Evolutionary conservation across 257 asterid species (phyloP).

Genomic region (Nyctanthes arbortristis): DNA sequence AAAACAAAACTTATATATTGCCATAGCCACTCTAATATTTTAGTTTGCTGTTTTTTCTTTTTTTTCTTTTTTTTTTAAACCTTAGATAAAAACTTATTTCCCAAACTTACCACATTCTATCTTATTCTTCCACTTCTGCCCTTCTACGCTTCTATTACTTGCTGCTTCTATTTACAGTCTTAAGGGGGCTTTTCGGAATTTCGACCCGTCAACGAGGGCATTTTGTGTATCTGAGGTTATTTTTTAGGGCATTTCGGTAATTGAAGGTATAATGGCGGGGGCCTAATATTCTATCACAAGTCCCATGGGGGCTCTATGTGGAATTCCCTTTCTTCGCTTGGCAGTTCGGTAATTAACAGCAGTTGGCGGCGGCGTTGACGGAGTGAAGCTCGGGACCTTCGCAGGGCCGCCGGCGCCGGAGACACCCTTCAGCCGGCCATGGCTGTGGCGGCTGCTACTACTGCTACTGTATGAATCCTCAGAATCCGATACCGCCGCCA

Average conservation of each 20-base stretch:
- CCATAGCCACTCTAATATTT: slow-evolving; percentile 30
- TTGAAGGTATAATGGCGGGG: slow-evolving; percentile 4
- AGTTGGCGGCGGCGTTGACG: slow-evolving; percentile 86
- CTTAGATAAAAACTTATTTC: not conserved
- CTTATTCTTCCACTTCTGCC: slow-evolving; percentile 38
- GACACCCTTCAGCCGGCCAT: slow-evolving; percentile 37
- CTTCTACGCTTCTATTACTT: slow-evolving; percentile 21
- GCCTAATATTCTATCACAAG: slow-evolving; percentile 44
- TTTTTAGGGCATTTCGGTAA: not conserved
- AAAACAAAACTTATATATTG: slow-evolving; percentile 9
- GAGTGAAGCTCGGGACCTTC: slow-evolving; percentile 58
- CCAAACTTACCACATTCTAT: slow-evolving; percentile 1
- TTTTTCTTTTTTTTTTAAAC: too few species aligned
- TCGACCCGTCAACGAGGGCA: too few species aligned
- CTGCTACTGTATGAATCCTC: slow-evolving; percentile 67
- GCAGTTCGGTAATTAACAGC: slow-evolving; percentile 51
- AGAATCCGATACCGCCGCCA: slow-evolving; percentile 36
- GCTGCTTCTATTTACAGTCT: slow-evolving; percentile 48
- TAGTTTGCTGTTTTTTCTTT: too few species aligned
- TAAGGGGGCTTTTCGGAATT: too few species aligned
- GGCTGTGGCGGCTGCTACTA: slow-evolving; percentile 41
- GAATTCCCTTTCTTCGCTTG: slow-evolving; percentile 87
- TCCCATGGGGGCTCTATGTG: slow-evolving; percentile 89
- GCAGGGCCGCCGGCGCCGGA: not conserved
- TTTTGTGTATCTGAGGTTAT: not conserved